Percentiles rank a stretch among this genome's conserved stretches.
Evolutionary conservation across 768 basidiomycete genomes (phyloP).

Genomic region (Pulveroboletus sp.): DNA sequence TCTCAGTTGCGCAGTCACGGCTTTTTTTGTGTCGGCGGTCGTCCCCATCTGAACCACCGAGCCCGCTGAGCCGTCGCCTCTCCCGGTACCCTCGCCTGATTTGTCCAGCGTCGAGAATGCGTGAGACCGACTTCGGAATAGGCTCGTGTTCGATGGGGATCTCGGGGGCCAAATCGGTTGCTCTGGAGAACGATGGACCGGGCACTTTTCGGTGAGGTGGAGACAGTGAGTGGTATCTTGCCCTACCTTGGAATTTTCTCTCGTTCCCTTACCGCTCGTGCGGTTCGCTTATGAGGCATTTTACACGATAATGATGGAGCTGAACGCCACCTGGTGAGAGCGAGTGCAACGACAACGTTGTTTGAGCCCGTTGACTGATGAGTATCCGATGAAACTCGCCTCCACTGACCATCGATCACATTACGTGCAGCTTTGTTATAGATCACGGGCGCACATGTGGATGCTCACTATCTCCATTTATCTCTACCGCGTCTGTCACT

Average conservation of each 20-base stretch:
- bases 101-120: slow-evolving; percentile 59
- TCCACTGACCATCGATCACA: background rate
- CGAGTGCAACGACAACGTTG: slow-evolving; percentile 13
- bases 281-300: slow-evolving; percentile 69
- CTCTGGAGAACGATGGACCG: slow-evolving; percentile 33
- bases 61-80: slow-evolving; percentile 35
- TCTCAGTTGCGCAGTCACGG: slow-evolving; percentile 20
- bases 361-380: background rate
- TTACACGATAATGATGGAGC: slow-evolving; percentile 23
- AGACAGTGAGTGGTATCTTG: background rate
- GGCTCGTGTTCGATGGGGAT: slow-evolving; percentile 47
- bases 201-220: background rate
- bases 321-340: background rate
- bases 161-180: slow-evolving; percentile 46
- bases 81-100: slow-evolving; percentile 52
- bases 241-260: slow-evolving; percentile 40
- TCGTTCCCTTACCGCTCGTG: slow-evolving; percentile 44
- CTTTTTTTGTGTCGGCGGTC: slow-evolving; percentile 26
- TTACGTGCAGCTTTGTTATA: slow-evolving; percentile 17
- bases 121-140: slow-evolving; percentile 63
- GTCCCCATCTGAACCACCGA: slow-evolving; percentile 24
- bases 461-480: slow-evolving; percentile 7
- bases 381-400: background rate
- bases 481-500: background rate
- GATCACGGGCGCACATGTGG: background rate